phyloP scores from a whole-genome alignment of 2,329 filamentous ascomycete genomes.

The Apiospora pterosperma region DNA sequence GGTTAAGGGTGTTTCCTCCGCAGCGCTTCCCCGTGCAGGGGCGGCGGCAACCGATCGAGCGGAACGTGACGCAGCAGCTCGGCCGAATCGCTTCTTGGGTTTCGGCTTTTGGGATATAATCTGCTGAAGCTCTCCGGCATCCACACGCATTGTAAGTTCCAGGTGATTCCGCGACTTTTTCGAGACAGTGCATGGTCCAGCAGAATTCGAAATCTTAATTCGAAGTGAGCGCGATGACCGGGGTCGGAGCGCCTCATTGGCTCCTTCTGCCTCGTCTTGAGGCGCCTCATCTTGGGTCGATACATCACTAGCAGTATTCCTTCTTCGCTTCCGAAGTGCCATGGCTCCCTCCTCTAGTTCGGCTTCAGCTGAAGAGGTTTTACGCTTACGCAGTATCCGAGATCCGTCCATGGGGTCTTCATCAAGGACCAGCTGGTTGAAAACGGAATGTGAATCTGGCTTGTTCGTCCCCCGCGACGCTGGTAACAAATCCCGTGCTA shows the following conservation, averaged over 20 bases:
- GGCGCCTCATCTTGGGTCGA: conserved; percentile 27
- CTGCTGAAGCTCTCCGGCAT: conserved; percentile 54
- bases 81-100: conserved; percentile 44
- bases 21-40: conserved; percentile 18
- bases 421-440: conserved; percentile 68
- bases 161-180: conserved; percentile 40
- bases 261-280: conserved; percentile 31
- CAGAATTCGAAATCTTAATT: conserved; percentile 41
- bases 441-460: conserved; percentile 72
- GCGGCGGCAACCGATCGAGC: conserved; percentile 28
- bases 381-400: conserved; percentile 77
- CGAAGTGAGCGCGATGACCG: conserved; percentile 57
- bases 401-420: conserved; percentile 74
- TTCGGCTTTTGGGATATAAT: conserved; percentile 59
- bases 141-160: conserved; percentile 56
- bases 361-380: conserved; percentile 67
- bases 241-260: conserved; percentile 31
- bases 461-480: conserved; percentile 61
- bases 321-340: conserved; percentile 51
- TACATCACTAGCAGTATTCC: conserved; percentile 44
- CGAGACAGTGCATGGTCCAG: conserved; percentile 38
- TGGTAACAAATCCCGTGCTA: conserved; percentile 70
- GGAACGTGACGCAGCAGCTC: conserved; percentile 29
- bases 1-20: conserved; percentile 35
- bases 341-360: conserved; percentile 57